These are phyloP conservation scores for Gastrolobium villosum DNA, from an alignment of 306 rosid genomes.

Conservation along the genomic window DNA sequence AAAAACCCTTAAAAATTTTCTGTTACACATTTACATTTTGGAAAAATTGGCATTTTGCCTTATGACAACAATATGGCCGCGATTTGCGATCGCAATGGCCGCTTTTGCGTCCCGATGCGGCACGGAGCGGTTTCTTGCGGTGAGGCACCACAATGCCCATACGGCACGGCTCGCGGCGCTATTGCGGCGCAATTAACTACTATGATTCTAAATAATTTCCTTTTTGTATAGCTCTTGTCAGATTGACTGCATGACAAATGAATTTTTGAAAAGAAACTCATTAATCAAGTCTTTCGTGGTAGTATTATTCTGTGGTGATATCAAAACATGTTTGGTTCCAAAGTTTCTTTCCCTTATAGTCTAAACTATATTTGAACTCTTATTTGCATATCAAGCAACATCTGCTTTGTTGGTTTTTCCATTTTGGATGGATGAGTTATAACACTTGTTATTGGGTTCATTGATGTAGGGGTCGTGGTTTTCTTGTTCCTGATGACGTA, in stretches of 20 bases:
- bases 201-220: background rate
- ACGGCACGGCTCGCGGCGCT: no score
- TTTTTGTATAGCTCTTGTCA: conserved; percentile 1
- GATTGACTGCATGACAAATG: conserved; percentile 1
- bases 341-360: conserved; percentile 18
- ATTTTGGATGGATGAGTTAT: background rate
- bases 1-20: no score
- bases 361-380: conserved; percentile 17
- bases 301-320: conserved; percentile 5
- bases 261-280: conserved; percentile 22
- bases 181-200: no score
- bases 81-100: no score
- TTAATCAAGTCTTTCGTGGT: background rate
- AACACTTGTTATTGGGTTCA: conserved; percentile 41
- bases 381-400: conserved; percentile 13
- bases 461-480: conserved; percentile 82
- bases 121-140: no score
- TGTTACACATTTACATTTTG: no score
- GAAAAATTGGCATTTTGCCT: no score
- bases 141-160: no score
- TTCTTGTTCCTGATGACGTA: conserved; percentile 79
- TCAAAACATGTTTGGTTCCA: conserved; percentile 6
- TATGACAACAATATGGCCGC: no score
- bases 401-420: conserved; percentile 30
- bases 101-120: no score